Conservation (phyloP, 352 stramenopile genomes). For the Blastocystis hominis region DNA sequence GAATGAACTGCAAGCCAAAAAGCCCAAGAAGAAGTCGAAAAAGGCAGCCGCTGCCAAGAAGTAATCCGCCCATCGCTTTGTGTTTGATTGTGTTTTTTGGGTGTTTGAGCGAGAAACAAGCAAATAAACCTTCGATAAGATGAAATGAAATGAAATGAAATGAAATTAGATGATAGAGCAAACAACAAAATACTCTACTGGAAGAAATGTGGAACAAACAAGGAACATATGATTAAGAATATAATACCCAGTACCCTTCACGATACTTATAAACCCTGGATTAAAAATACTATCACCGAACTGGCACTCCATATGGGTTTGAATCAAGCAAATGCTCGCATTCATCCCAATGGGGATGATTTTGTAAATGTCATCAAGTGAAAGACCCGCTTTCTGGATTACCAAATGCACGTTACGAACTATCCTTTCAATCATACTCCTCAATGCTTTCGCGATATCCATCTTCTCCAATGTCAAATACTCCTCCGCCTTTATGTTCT, state of each 20-base stretch:
- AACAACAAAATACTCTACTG: no score
- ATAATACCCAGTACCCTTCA: not conserved
- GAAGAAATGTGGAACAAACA: no score
- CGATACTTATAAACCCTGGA: not conserved
- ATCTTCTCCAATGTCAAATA: not conserved
- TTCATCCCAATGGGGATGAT: not conserved
- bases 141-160: no score
- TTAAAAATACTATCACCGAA: not conserved
- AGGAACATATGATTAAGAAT: not conserved
- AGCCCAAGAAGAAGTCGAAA: slow-evolving; percentile 53
- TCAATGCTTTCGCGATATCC: not conserved
- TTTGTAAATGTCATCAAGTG: not conserved
- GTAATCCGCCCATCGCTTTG: not conserved
- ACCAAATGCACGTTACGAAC: not conserved
- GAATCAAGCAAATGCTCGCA: not conserved
- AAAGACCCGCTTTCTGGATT: not conserved
- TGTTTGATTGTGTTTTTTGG: not conserved
- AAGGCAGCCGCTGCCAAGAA: slow-evolving; percentile 34
- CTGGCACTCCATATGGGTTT: not conserved
- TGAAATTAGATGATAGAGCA: no score
- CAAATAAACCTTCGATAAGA: no score
- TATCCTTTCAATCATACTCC: not conserved
- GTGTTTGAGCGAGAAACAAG: not conserved
- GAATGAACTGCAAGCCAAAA: not conserved
- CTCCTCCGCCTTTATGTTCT: not conserved